Conservation (phyloP, 2,329 filamentous ascomycete species). For the Sordariomycetes sp. region DNA sequence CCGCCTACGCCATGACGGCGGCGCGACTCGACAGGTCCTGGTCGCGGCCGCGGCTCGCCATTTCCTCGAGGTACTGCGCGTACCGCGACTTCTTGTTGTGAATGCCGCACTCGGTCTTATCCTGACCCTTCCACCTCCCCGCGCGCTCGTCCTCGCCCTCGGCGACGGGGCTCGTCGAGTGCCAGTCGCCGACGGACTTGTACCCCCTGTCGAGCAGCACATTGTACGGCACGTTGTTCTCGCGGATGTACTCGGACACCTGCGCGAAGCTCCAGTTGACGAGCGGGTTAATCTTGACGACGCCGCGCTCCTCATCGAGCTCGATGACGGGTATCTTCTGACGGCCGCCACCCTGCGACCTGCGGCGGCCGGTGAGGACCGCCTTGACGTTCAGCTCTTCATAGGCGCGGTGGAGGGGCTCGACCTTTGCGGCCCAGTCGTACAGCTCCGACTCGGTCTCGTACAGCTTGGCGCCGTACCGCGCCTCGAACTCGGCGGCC, state of each 20-base stretch:
- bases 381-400: constrained; percentile 76
- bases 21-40: not conserved
- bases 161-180: constrained; percentile 81
- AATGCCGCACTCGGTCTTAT: constrained; percentile 96
- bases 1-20: not conserved
- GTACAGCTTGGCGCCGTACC: constrained; percentile 75
- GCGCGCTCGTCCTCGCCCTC: constrained; percentile 93
- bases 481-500: constrained; percentile 63
- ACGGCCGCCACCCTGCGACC: constrained; percentile 86
- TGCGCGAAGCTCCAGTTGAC: constrained; percentile 89
- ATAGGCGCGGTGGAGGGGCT: constrained; percentile 88
- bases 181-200: constrained; percentile 97
- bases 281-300: constrained; percentile 96
- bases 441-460: constrained; percentile 79
- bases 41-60: constrained; percentile 46
- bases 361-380: constrained; percentile 80
- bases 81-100: constrained; percentile 97
- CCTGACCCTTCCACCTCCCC: constrained; percentile 90
- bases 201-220: constrained; percentile 84
- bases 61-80: constrained; percentile 62
- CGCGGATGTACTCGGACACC: constrained; percentile 76
- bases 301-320: constrained; percentile 70
- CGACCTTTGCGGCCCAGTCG: constrained; percentile 95
- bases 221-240: constrained; percentile 88
- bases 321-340: constrained; percentile 86